phyloP scores from a whole-genome alignment of 306 rosid genomes.

The Prunus mume region DNA sequence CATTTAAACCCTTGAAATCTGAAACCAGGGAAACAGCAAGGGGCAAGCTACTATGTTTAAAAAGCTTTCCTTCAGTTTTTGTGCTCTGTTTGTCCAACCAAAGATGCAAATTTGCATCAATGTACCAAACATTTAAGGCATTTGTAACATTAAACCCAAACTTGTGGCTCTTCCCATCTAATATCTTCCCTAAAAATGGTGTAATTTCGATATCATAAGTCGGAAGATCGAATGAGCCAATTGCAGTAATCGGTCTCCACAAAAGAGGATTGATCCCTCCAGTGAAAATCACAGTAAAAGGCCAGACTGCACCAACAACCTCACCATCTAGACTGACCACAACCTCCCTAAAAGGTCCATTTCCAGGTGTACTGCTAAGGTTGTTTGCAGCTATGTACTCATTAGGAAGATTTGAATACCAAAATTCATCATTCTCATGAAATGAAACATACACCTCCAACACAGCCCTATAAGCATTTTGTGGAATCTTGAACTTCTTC shows the following conservation, averaged over 20 bases:
- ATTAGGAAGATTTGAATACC: conserved; percentile 67
- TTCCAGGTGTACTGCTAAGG: conserved; percentile 50
- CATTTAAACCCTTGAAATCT: conserved; percentile 60
- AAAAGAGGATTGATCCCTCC: conserved; percentile 88
- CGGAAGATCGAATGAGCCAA: conserved; percentile 85
- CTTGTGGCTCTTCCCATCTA: conserved; percentile 64
- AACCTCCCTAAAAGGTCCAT: conserved; percentile 93
- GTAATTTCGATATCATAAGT: conserved; percentile 87
- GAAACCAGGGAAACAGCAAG: conserved; percentile 39
- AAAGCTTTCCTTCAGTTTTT: conserved; percentile 57
- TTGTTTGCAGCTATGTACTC: conserved; percentile 65
- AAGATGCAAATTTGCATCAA: conserved; percentile 85
- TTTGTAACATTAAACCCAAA: conserved; percentile 73
- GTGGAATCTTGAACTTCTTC: conserved; percentile 65
- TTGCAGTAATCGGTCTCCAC: conserved; percentile 90
- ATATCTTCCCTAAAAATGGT: conserved; percentile 59
- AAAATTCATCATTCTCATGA: conserved; percentile 89
- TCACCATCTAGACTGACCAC: conserved; percentile 59
- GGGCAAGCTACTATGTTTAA: conserved; percentile 40
- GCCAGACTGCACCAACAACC: conserved; percentile 75
- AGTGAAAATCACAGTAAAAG: conserved; percentile 82
- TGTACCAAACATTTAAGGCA: conserved; percentile 83
- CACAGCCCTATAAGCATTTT: conserved; percentile 75
- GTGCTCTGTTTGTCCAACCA: conserved; percentile 67
- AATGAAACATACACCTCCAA: conserved; percentile 87